Conservation (phyloP, 225 moss, liverwort and hornwort species). For the Marchantia polymorpha region DNA sequence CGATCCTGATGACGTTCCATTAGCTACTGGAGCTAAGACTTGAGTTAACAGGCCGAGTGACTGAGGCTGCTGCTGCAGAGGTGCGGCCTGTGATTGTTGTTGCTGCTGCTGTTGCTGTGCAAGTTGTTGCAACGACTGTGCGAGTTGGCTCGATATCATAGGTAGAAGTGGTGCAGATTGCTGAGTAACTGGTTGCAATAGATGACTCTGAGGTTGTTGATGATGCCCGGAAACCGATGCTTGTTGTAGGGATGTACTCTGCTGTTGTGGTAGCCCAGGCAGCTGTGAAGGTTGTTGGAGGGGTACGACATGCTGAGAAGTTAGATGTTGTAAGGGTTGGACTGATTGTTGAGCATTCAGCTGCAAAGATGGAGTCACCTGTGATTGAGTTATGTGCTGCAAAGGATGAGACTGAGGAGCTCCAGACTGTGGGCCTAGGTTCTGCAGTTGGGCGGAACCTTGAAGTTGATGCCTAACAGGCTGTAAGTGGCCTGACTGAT, state of each 20-base stretch:
- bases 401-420: conserved; percentile 24
- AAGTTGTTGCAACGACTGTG: conserved; percentile 58
- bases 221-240: conserved; percentile 35
- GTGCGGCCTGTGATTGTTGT: conserved; percentile 40
- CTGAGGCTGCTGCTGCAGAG: conserved; percentile 38
- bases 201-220: conserved; percentile 50
- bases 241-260: conserved; percentile 34
- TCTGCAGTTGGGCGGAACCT: conserved; percentile 39
- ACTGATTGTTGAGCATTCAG: conserved; percentile 34
- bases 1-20: conserved; percentile 30
- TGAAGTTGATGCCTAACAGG: conserved; percentile 37
- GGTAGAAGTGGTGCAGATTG: conserved; percentile 47
- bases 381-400: conserved; percentile 30
- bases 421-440: conserved; percentile 35
- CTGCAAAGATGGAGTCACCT: conserved; percentile 25
- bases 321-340: conserved; percentile 28
- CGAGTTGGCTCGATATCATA: conserved; percentile 78
- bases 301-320: conserved; percentile 39
- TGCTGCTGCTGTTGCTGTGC: conserved; percentile 42
- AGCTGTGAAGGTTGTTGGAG: conserved; percentile 39
- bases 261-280: conserved; percentile 56
- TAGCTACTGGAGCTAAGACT: conserved; percentile 29
- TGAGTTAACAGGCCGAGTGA: conserved; percentile 26
- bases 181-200: conserved; percentile 54
- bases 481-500: conserved; percentile 31